A percentile compares a stretch with the other conserved stretches of the same genome.
Conservation (phyloP, 306 rosid species). For the Prunus davidiana region DNA sequence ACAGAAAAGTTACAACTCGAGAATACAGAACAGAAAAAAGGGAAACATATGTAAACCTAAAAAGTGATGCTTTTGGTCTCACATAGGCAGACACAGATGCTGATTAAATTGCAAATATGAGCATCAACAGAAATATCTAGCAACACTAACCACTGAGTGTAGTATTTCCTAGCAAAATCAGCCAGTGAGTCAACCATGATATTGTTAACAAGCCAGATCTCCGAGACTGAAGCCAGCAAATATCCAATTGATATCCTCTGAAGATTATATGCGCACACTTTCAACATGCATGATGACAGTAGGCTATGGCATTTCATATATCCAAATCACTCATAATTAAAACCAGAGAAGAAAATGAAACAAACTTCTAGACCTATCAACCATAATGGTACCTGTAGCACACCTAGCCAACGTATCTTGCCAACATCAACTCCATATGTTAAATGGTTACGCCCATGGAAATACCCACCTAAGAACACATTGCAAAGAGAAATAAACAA, state of each 20-base stretch:
- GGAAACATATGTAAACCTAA: not conserved
- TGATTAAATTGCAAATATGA: not conserved
- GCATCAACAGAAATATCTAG: not conserved
- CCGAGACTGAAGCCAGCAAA: constrained; percentile 62
- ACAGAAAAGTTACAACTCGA: constrained; percentile 23
- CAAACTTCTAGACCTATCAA: not conserved
- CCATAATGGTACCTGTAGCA: constrained; percentile 53
- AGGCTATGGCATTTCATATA: constrained; percentile 2
- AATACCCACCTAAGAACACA: constrained; percentile 64
- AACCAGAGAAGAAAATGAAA: constrained; percentile 20
- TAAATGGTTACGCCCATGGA: constrained; percentile 61
- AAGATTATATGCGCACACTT: constrained; percentile 19
- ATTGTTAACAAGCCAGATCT: constrained; percentile 67
- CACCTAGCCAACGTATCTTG: constrained; percentile 72
- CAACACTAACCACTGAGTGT: constrained; percentile 65
- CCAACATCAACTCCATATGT: constrained; percentile 72
- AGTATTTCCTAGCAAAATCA: constrained; percentile 63
- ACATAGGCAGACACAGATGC: not conserved
- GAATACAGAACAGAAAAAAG: constrained; percentile 14
- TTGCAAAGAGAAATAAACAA: constrained; percentile 29
- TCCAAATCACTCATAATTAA: constrained; percentile 1
- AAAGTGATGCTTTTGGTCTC: not conserved
- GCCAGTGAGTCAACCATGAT: constrained; percentile 49
- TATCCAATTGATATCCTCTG: constrained; percentile 85
- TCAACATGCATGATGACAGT: not conserved